Percentiles rank a stretch among this genome's conserved stretches.
Conservation (phyloP, 2,329 filamentous ascomycete species). For the Truncatella angustata region DNA sequence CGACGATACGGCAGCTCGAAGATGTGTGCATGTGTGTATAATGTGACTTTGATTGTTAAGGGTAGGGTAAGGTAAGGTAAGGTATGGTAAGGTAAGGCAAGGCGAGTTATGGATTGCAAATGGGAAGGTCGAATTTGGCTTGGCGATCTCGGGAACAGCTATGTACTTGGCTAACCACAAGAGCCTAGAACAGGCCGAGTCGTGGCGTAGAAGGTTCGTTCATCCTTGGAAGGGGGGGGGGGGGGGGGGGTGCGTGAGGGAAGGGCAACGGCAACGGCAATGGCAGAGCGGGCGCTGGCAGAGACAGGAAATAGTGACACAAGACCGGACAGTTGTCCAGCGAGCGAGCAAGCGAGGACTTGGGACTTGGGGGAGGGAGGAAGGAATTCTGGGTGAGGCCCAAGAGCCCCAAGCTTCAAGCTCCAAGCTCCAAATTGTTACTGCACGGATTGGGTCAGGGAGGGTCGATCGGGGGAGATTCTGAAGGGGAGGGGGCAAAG, state of each 20-base stretch:
- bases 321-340: too few relatives aligned
- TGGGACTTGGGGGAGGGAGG: not conserved
- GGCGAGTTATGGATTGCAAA: slow-evolving; percentile 7
- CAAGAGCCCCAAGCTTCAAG: not conserved
- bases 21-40: not conserved
- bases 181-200: not conserved
- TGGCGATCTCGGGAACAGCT: slow-evolving; percentile 10
- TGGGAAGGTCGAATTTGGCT: slow-evolving; percentile 8
- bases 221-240: not conserved
- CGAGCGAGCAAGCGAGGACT: not conserved
- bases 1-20: not conserved
- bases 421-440: not conserved
- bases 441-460: not conserved
- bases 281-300: not conserved
- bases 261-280: not conserved
- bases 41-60: not conserved
- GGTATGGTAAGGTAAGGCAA: not conserved
- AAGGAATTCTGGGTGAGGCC: not conserved
- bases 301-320: too few relatives aligned
- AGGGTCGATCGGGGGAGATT: not conserved
- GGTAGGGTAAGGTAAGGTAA: not conserved
- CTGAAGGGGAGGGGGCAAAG: not conserved
- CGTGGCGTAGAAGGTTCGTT: slow-evolving; percentile 2
- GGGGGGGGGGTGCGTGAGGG: too few relatives aligned
- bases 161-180: not conserved